These are phyloP conservation scores for Nannizzia gypsea DNA, from an alignment of 2,329 filamentous ascomycete species.

Conservation along the genomic window DNA sequence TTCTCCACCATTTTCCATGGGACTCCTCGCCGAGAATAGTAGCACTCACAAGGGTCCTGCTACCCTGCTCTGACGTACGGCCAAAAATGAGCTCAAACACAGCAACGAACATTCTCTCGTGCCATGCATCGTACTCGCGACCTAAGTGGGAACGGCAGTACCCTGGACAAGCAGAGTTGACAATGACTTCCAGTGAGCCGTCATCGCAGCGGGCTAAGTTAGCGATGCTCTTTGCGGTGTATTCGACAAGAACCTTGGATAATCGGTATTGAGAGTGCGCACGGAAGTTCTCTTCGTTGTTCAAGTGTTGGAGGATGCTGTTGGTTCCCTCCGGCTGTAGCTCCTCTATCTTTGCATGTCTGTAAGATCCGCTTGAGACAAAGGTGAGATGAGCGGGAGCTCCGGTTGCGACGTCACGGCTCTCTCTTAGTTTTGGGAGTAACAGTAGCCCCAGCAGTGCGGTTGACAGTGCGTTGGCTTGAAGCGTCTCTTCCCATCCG, in stretches of 20 bases:
- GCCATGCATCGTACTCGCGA: slow-evolving; percentile 29
- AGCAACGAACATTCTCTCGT: slow-evolving; percentile 25
- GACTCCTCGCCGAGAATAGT: slow-evolving; percentile 32
- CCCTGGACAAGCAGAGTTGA: slow-evolving; percentile 37
- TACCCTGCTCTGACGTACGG: slow-evolving; percentile 34
- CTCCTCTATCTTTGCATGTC: slow-evolving; percentile 22
- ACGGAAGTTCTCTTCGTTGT: slow-evolving; percentile 20
- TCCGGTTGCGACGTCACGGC: slow-evolving; percentile 19
- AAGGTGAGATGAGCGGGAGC: slow-evolving; percentile 33
- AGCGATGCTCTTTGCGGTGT: slow-evolving; percentile 30
- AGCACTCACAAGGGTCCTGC: slow-evolving; percentile 33
- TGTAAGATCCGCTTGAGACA: slow-evolving; percentile 34
- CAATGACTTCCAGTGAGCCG: slow-evolving; percentile 29
- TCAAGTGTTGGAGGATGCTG: slow-evolving; percentile 26
- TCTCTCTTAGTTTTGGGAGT: slow-evolving; percentile 34
- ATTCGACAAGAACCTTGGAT: slow-evolving; percentile 35
- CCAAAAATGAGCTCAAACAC: slow-evolving; percentile 30
- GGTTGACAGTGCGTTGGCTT: slow-evolving; percentile 49
- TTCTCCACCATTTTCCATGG: slow-evolving; percentile 35
- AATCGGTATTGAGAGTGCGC: slow-evolving; percentile 29
- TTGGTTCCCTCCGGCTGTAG: slow-evolving; percentile 15
- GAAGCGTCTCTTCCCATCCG: slow-evolving; percentile 43
- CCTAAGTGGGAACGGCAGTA: slow-evolving; percentile 33
- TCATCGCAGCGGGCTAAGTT: slow-evolving; percentile 21
- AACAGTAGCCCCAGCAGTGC: slow-evolving; percentile 43